These are phyloP conservation scores for Fremontodendron californicum DNA, from an alignment of 345 rosid species.

Conservation along the genomic window DNA sequence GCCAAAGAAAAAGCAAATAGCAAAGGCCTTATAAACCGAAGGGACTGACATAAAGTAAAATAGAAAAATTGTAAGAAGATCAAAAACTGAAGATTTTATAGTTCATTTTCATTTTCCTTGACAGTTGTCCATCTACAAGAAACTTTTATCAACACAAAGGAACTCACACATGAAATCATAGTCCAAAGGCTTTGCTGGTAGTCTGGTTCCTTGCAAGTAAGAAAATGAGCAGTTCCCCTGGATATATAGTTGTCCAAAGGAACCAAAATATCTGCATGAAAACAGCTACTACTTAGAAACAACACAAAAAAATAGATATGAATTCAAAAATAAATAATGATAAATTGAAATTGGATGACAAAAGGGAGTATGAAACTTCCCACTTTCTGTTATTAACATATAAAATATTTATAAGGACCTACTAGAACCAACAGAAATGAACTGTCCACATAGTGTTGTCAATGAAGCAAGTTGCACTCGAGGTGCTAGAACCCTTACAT, in stretches of 20 bases:
- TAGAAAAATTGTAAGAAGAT: not conserved
- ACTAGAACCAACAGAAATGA: not conserved
- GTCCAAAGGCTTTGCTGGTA: constrained; percentile 96
- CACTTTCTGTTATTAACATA: not conserved
- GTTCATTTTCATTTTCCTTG: not conserved
- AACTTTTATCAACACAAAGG: not conserved
- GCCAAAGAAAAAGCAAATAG: constrained; percentile 9
- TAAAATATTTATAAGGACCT: not conserved
- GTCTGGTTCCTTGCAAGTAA: constrained; percentile 83
- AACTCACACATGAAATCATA: constrained; percentile 89
- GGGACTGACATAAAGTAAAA: not conserved
- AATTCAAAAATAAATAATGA: not conserved
- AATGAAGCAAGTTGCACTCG: no score
- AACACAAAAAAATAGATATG: not conserved
- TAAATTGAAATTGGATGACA: not conserved
- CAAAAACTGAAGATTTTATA: not conserved
- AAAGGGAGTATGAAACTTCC: not conserved
- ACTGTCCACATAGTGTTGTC: no score
- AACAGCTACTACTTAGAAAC: constrained; percentile 10
- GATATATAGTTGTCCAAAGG: constrained; percentile 97
- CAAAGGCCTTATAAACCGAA: not conserved
- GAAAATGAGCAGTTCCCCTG: constrained; percentile 88
- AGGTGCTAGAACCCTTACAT: no score
- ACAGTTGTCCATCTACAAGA: not conserved
- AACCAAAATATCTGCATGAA: constrained; percentile 77